A percentile compares a stretch with the other conserved stretches of the same genome.
These are phyloP conservation scores for Trypanosoma caninum DNA, from an alignment of 208 protist species.

Conservation along the genomic window DNA sequence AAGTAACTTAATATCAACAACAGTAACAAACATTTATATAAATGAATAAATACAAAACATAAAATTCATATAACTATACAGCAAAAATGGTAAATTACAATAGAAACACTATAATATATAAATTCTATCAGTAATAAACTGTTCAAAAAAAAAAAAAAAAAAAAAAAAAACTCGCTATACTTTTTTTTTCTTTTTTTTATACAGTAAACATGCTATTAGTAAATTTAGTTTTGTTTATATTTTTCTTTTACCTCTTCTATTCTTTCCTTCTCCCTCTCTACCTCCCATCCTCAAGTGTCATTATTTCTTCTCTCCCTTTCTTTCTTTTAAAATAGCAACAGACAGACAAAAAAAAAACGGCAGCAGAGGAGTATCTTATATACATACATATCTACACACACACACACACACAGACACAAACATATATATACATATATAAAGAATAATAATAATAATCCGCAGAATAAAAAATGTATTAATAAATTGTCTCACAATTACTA, in stretches of 20 bases:
- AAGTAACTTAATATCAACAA: conserved; percentile 1
- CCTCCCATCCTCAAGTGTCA: not conserved
- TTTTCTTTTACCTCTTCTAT: not conserved
- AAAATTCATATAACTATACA: too few species aligned
- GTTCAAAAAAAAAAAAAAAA: not conserved
- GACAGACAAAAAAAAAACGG: too few species aligned
- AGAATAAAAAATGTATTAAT: not conserved
- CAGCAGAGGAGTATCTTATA: too few species aligned
- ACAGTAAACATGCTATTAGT: too few species aligned
- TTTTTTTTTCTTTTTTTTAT: not conserved
- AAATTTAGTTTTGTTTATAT: too few species aligned
- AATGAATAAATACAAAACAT: too few species aligned
- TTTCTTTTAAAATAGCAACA: too few species aligned
- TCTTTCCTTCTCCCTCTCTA: not conserved
- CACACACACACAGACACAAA: too few species aligned
- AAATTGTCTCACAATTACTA: not conserved
- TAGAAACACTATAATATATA: not conserved
- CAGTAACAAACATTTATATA: too few species aligned
- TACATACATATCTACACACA: too few species aligned
- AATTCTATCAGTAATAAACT: too few species aligned
- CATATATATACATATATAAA: not conserved
- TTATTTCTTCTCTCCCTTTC: not conserved
- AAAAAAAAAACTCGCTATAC: not conserved
- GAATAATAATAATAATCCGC: not conserved
- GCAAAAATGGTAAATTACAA: not conserved